Percentiles rank a stretch among this genome's conserved stretches.
Conservation (phyloP, 2,329 filamentous ascomycete genomes). For the Fusarium devonianum region DNA sequence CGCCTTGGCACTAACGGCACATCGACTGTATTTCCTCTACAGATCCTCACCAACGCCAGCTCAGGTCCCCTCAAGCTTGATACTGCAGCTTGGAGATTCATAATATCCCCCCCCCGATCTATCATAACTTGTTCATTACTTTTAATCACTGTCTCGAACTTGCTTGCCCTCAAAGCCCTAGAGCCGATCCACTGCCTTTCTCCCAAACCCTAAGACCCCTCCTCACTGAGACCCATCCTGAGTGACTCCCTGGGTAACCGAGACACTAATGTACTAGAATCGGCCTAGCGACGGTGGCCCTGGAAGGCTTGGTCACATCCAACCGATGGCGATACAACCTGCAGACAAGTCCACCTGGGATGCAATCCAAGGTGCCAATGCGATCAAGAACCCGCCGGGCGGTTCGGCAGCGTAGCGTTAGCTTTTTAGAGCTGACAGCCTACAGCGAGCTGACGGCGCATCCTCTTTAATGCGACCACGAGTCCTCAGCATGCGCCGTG, state of each 20-base stretch:
- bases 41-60: not conserved
- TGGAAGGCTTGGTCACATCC: slow-evolving; percentile 26
- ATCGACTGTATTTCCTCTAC: slow-evolving; percentile 26
- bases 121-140: not conserved
- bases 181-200: slow-evolving; percentile 28
- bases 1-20: slow-evolving; percentile 18
- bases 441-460: slow-evolving; percentile 24
- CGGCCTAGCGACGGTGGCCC: slow-evolving; percentile 26
- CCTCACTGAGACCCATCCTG: slow-evolving; percentile 18
- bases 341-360: slow-evolving; percentile 27
- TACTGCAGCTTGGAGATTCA: too few species aligned
- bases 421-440: slow-evolving; percentile 15
- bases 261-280: slow-evolving; percentile 27
- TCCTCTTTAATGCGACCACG: slow-evolving; percentile 25
- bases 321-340: slow-evolving; percentile 31
- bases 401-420: slow-evolving; percentile 33
- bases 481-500: not conserved
- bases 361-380: slow-evolving; percentile 24
- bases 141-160: not conserved
- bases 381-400: slow-evolving; percentile 28
- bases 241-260: slow-evolving; percentile 11
- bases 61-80: slow-evolving; percentile 11
- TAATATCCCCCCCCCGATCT: not conserved
- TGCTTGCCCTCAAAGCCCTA: slow-evolving; percentile 22
- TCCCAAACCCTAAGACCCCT: slow-evolving; percentile 30